Percentiles rank a stretch among this genome's conserved stretches.
These are phyloP conservation scores for Dittrichia graveolens DNA, from an alignment of 129 eudicot genomes.

Conservation along the genomic window DNA sequence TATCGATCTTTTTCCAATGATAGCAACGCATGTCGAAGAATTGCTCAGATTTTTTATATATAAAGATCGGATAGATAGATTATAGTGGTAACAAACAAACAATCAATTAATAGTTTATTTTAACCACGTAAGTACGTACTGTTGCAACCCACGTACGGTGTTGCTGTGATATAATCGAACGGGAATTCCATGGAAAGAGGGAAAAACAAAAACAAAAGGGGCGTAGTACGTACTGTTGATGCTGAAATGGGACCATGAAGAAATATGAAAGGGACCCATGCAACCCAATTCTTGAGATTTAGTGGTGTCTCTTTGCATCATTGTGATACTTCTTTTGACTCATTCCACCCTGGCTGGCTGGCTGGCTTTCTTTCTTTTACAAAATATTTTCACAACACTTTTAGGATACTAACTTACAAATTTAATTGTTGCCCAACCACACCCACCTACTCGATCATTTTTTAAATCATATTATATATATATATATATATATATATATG, in stretches of 20 bases:
- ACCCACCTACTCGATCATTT: slow-evolving; percentile 32
- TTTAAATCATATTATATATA: too few species aligned
- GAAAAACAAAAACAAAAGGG: slow-evolving; percentile 30
- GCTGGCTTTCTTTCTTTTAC: slow-evolving; percentile 9
- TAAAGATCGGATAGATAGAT: too few species aligned
- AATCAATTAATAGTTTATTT: too few species aligned
- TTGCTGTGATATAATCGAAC: neutral
- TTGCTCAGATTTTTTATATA: too few species aligned
- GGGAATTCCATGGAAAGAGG: slow-evolving; percentile 30
- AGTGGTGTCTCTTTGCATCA: slow-evolving; percentile 40
- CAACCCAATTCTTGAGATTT: slow-evolving; percentile 32
- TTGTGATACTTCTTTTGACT: slow-evolving; percentile 35
- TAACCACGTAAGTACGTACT: too few species aligned
- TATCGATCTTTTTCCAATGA: too few species aligned
- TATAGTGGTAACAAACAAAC: too few species aligned
- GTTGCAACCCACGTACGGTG: too few species aligned
- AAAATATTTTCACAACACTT: slow-evolving; percentile 39
- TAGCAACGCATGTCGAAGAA: too few species aligned
- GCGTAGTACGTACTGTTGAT: slow-evolving; percentile 15
- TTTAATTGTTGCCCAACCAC: slow-evolving; percentile 42
- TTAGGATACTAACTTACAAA: slow-evolving; percentile 23
- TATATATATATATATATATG: too few species aligned
- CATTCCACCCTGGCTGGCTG: slow-evolving; percentile 43
- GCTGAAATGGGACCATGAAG: slow-evolving; percentile 30
- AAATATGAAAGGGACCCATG: slow-evolving; percentile 25